Evolutionary conservation across 257 asterid species (phyloP).

Genomic region (Salvia miltiorrhiza): DNA sequence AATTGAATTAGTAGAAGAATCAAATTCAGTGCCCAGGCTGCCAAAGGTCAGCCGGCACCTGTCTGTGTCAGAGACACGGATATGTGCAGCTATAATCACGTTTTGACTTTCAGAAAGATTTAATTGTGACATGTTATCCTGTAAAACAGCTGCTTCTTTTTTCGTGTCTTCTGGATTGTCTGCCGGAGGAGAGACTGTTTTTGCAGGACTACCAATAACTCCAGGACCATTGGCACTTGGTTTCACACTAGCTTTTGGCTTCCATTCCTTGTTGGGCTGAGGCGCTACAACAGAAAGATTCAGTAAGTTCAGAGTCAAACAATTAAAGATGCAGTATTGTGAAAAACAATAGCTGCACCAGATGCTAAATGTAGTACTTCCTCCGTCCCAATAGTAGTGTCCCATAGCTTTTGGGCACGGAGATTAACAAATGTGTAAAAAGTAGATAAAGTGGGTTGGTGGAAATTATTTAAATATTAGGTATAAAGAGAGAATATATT

Average conservation of each 20-base stretch:
- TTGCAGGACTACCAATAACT: constrained; percentile 52
- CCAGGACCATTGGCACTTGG: constrained; percentile 47
- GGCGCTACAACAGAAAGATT: constrained; percentile 42
- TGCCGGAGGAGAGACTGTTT: constrained; percentile 49
- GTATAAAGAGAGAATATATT: too few relatives aligned
- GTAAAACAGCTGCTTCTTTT: constrained; percentile 48
- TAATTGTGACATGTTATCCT: constrained; percentile 48
- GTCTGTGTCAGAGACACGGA: constrained; percentile 86
- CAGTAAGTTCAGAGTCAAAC: constrained; percentile 21
- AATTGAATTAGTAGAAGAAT: constrained; percentile 31
- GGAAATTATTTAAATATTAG: too few relatives aligned
- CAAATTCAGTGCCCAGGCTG: constrained; percentile 68
- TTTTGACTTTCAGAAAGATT: constrained; percentile 62
- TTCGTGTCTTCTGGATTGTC: constrained; percentile 38
- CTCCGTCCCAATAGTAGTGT: too few relatives aligned
- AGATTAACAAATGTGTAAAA: too few relatives aligned
- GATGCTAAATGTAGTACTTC: neutral
- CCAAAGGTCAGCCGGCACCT: constrained; percentile 84
- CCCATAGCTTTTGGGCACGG: too few relatives aligned
- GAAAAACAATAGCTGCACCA: constrained; percentile 2
- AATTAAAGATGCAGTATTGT: neutral
- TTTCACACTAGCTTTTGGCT: constrained; percentile 75
- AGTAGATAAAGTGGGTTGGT: too few relatives aligned
- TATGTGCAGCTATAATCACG: constrained; percentile 89
- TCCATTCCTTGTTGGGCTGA: constrained; percentile 91